phyloP scores from a whole-genome alignment of 108 stramenopile species.

The Asterionellopsis glacialis region DNA sequence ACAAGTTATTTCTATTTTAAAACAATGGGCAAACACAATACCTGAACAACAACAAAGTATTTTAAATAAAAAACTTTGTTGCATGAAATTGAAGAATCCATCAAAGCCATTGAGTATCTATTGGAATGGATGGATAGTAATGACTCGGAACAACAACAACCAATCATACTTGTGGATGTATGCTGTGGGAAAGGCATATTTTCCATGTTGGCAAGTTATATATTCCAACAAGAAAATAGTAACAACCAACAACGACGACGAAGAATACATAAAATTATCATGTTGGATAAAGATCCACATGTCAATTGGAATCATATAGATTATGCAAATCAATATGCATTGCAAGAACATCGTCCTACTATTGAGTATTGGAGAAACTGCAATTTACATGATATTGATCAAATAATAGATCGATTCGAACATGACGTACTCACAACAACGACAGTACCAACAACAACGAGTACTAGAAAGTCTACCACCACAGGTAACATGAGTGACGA shows the following conservation, averaged over 20 bases:
- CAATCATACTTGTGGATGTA: constrained; percentile 44
- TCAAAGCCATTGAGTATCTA: constrained; percentile 44
- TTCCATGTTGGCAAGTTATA: constrained; percentile 52
- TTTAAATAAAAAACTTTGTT: constrained; percentile 45
- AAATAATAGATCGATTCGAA: too few relatives aligned
- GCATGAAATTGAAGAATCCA: constrained; percentile 62
- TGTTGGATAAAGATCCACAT: constrained; percentile 50
- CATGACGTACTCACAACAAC: too few relatives aligned
- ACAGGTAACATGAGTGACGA: too few relatives aligned
- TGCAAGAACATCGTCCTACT: constrained; percentile 7
- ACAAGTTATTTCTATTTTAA: neutral
- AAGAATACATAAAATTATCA: constrained; percentile 23
- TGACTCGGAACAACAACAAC: neutral
- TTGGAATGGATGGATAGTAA: constrained; percentile 16
- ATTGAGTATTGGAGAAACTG: constrained; percentile 54
- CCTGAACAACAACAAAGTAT: neutral
- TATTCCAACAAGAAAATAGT: neutral
- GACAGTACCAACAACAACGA: too few relatives aligned
- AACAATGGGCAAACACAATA: neutral
- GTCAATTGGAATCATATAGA: constrained; percentile 67
- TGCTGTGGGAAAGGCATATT: constrained; percentile 70
- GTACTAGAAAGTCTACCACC: too few relatives aligned
- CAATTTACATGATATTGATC: constrained; percentile 61
- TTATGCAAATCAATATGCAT: constrained; percentile 33
- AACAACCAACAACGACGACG: too few relatives aligned